Evolutionary conservation across 164 flowering plant genomes (phyloP), one percentile per base, ranked within the genome.

Genomic region (Chimonanthus praecox): DNA sequence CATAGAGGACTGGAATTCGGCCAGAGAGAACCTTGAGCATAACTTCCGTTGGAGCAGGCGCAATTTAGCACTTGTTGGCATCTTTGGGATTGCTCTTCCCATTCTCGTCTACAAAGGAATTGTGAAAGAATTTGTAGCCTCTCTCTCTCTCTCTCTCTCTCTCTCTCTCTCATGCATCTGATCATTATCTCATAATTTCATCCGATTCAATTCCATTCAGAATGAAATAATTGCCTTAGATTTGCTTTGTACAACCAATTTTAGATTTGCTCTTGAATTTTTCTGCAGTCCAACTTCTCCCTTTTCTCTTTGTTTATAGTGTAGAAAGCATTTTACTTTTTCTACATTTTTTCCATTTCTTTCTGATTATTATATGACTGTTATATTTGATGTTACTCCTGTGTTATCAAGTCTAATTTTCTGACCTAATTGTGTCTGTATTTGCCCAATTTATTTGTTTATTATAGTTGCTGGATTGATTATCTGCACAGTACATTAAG

Each of bases 21-120:
- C 88, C 0, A 80, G 97, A 47, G 98, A 92, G 87, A 91, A 86
- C 67, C 86, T 92, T 50, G 97, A 93, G 85, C 76, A 77, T 78
- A 88, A 90, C 74, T 93, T 93, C 88, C 87, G 97, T 0, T 93
- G 96, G 97, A 91, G 86, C 49, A 88, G 97, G 10, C 95, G 97
- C 69, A 90, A 88, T 78, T 71, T 88, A 0, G 89, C 91, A 15
- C 80, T 92, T 73, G 83, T 90, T 66, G 98, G 98, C 66, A 70
- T 93, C 73, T 93, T 91, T 78, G 98, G 98, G 80, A 78, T 93
- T 84, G 98, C 92, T 69, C 43, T 93, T 48, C 98, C 98, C 7
- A 15, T 87, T 77, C 80, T 93, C 62, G 73, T 93, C 80, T 93
- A 93, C 90, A 88, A 86, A 78, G 98, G 93, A 78, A 90, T 89